A percentile compares a stretch with the other conserved stretches of the same genome.
Evolutionary conservation across 1,284 basidiomycete genomes (phyloP).

Genomic region (Cryptococcus sp.): DNA sequence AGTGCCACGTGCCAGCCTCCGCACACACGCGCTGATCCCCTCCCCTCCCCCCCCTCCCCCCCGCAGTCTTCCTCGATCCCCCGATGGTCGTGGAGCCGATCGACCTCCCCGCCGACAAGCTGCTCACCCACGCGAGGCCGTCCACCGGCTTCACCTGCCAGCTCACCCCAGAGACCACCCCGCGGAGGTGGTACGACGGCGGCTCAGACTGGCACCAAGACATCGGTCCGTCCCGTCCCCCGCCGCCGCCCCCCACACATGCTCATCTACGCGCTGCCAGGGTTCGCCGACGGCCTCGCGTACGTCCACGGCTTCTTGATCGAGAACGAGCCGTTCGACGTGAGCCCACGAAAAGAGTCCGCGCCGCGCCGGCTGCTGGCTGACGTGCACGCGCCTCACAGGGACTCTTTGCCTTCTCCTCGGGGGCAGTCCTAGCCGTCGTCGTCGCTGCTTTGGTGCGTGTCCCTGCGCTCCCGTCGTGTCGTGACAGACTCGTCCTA

Average conservation of each 20-base stretch:
- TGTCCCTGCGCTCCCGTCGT: background rate
- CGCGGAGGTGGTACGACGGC: background rate
- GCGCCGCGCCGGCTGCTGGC: too few species aligned
- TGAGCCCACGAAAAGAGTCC: too few species aligned
- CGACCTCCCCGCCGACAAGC: background rate
- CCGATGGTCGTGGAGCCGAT: background rate
- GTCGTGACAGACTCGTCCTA: background rate
- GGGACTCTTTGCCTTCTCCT: conserved; percentile 1
- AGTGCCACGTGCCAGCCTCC: too few species aligned
- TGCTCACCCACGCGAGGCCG: background rate
- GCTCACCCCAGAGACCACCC: background rate
- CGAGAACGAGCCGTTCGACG: background rate
- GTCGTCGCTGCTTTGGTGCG: background rate
- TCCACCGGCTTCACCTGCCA: background rate
- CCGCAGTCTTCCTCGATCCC: background rate
- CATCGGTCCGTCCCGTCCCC: background rate
- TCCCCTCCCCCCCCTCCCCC: background rate
- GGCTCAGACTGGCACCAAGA: background rate
- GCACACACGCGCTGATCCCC: background rate
- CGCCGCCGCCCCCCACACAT: too few species aligned
- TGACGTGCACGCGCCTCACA: background rate
- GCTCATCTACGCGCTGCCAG: background rate
- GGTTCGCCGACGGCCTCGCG: background rate
- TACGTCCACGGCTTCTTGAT: background rate
- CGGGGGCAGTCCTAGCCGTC: background rate